Evolutionary conservation across 345 rosid genomes (phyloP).

Genomic region (Eucalyptus leucophloia): DNA sequence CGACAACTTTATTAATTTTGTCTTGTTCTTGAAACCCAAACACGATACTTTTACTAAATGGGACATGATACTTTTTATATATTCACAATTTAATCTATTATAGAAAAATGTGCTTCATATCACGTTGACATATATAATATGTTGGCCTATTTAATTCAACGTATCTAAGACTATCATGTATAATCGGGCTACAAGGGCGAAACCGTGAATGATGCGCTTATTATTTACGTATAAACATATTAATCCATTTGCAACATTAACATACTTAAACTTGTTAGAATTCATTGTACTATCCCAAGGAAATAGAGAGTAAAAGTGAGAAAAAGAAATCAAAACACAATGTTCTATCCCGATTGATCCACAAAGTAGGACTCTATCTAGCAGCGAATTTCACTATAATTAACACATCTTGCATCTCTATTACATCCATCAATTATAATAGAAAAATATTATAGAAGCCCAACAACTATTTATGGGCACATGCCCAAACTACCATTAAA

Average conservation of each 20-base stretch:
- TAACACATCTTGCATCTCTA: too few species aligned
- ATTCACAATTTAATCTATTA: not conserved
- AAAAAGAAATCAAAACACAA: too few species aligned
- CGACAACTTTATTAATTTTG: not conserved
- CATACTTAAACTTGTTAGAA: not conserved
- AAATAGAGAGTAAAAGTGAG: too few species aligned
- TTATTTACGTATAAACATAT: not conserved
- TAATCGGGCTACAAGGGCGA: not conserved
- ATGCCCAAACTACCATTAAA: too few species aligned
- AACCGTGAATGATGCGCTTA: not conserved
- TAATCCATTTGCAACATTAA: not conserved
- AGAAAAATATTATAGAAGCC: too few species aligned
- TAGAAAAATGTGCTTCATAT: not conserved
- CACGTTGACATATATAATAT: not conserved
- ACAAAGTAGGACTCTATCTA: too few species aligned
- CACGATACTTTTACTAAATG: not conserved
- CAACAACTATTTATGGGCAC: too few species aligned
- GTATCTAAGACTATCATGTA: not conserved
- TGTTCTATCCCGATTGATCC: too few species aligned
- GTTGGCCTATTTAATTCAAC: not conserved
- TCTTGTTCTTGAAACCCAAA: not conserved
- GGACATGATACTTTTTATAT: not conserved
- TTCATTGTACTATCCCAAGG: too few species aligned
- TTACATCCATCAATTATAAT: too few species aligned
- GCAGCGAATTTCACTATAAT: too few species aligned